These are phyloP conservation scores for Neopestalotiopsis clavispora DNA, from an alignment of 2,329 filamentous ascomycete species.

Conservation along the genomic window DNA sequence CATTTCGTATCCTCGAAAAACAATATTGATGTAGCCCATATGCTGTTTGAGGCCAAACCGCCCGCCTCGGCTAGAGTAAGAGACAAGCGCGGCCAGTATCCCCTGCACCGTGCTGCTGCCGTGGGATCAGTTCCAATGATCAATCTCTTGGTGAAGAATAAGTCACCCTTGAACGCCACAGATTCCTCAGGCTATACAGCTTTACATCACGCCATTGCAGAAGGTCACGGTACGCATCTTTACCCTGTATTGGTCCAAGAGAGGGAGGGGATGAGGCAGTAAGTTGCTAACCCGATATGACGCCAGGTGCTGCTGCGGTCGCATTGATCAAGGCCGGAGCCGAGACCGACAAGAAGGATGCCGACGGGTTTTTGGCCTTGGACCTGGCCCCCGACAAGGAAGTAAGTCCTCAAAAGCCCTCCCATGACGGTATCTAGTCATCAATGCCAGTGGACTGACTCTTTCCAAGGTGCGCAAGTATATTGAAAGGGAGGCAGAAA, in stretches of 20 bases:
- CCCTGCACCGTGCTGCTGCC: constrained; percentile 90
- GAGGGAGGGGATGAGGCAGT: background rate
- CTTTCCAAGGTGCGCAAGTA: constrained; percentile 70
- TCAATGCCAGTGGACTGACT: background rate
- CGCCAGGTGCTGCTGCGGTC: constrained; percentile 76
- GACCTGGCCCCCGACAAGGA: constrained; percentile 87
- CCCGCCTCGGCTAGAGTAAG: constrained; percentile 78
- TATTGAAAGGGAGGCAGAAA: constrained; percentile 78
- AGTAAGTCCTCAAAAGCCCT: constrained; percentile 50
- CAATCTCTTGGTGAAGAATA: constrained; percentile 75
- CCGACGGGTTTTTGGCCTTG: constrained; percentile 72
- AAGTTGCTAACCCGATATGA: background rate
- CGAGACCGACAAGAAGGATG: constrained; percentile 78
- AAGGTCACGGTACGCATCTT: constrained; percentile 65
- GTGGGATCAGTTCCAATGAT: constrained; percentile 89
- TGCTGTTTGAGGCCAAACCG: constrained; percentile 73
- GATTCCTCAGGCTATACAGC: constrained; percentile 86
- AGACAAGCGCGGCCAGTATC: constrained; percentile 86
- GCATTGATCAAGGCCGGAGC: constrained; percentile 84
- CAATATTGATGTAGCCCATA: constrained; percentile 80
- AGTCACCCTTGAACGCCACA: constrained; percentile 81
- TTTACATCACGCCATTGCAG: constrained; percentile 84
- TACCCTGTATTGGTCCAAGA: background rate
- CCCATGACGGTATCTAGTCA: too few relatives aligned
- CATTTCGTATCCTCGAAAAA: constrained; percentile 92